Conservation (phyloP, 163 green algal genomes). For the Scenedesmus sp. region DNA sequence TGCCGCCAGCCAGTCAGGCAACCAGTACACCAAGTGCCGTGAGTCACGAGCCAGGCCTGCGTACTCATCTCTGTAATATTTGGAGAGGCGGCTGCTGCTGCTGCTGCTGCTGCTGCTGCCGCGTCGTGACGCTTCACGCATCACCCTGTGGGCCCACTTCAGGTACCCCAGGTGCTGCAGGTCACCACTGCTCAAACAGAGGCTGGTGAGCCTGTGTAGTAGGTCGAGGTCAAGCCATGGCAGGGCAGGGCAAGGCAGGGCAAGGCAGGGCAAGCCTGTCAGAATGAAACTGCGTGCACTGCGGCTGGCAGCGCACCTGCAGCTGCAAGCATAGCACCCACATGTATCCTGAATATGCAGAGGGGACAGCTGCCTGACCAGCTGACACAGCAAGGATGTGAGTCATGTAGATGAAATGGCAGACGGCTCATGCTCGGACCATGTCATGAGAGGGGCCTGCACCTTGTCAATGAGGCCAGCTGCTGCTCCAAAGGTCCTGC, state of each 20-base stretch:
- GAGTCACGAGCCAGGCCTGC: background rate
- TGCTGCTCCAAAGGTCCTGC: background rate
- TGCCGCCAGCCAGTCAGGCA: constrained; percentile 41
- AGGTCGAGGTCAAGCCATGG: background rate
- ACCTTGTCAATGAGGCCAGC: background rate
- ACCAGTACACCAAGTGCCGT: constrained; percentile 15
- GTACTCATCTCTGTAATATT: constrained; percentile 35
- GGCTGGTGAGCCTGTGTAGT: constrained; percentile 2
- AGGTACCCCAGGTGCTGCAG: constrained; percentile 17
- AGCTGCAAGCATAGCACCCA: too few species aligned
- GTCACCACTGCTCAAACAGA: background rate
- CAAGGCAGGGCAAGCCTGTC: background rate
- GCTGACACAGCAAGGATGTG: too few species aligned
- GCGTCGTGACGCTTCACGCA: background rate
- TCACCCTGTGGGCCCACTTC: constrained; percentile 28
- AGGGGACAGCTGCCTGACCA: too few species aligned
- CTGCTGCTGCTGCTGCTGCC: constrained; percentile 16
- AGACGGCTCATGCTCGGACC: background rate
- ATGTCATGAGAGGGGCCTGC: background rate
- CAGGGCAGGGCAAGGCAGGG: too few species aligned
- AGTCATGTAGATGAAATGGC: too few species aligned
- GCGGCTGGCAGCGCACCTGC: too few species aligned
- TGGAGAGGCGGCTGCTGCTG: background rate
- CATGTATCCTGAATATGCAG: too few species aligned
- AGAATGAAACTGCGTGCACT: background rate